Evolutionary conservation across 2,329 filamentous ascomycete genomes (phyloP).

Genomic region (Pyrenophora tritici-repentis): DNA sequence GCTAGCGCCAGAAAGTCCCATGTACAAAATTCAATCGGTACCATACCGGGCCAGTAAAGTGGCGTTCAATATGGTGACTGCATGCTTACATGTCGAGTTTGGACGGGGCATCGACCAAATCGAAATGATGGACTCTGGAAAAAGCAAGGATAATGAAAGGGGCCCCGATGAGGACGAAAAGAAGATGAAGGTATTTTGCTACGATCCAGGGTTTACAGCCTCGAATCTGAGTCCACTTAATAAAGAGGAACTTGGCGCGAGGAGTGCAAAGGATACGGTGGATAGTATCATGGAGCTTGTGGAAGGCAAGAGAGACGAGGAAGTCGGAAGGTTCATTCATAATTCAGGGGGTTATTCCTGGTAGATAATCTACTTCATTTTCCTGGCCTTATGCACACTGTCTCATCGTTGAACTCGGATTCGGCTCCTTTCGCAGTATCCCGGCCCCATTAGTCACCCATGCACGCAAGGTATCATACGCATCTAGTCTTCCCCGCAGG

Average conservation of each 20-base stretch:
- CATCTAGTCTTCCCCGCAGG: too few species aligned
- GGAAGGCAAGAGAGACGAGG: too few species aligned
- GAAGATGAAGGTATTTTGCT: constrained; percentile 47
- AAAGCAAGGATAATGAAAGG: background rate
- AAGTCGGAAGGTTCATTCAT: too few species aligned
- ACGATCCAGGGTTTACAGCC: constrained; percentile 47
- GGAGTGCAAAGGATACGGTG: constrained; percentile 40
- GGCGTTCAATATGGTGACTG: constrained; percentile 49
- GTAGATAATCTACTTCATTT: too few species aligned
- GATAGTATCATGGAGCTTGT: too few species aligned
- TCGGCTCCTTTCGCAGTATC: too few species aligned
- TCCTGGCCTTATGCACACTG: too few species aligned
- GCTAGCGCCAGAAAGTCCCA: constrained; percentile 29
- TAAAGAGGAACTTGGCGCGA: constrained; percentile 44
- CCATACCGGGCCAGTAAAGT: constrained; percentile 48
- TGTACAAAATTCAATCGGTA: constrained; percentile 33
- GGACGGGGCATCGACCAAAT: constrained; percentile 19
- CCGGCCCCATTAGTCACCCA: too few species aligned
- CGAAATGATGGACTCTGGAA: constrained; percentile 3
- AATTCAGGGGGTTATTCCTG: too few species aligned
- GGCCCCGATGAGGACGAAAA: constrained; percentile 10
- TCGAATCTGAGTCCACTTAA: constrained; percentile 43
- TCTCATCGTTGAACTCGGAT: too few species aligned
- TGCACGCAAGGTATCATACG: too few species aligned
- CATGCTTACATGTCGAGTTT: constrained; percentile 40